A percentile compares a stretch with the other conserved stretches of the same genome.
phyloP scores from a whole-genome alignment of 768 basidiomycete species.

The Auriculariales sp. region DNA sequence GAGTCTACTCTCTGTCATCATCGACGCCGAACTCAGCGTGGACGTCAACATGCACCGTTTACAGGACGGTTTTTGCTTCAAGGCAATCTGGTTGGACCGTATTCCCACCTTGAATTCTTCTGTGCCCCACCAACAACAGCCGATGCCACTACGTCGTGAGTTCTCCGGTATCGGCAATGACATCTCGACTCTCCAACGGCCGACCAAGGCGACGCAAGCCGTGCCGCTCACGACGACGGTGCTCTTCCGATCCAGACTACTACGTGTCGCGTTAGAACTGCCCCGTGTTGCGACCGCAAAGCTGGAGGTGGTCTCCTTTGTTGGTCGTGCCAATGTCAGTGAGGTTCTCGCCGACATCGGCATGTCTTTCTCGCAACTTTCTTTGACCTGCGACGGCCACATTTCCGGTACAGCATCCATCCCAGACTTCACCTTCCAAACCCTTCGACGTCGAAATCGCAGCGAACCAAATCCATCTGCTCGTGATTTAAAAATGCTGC shows the following conservation, averaged over 20 bases:
- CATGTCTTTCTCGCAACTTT: slow-evolving; percentile 32
- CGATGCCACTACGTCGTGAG: slow-evolving; percentile 8
- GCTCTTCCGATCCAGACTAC: slow-evolving; percentile 55
- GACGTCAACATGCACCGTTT: slow-evolving; percentile 71
- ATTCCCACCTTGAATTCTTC: slow-evolving; percentile 57
- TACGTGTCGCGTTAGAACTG: slow-evolving; percentile 66
- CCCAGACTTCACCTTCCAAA: slow-evolving; percentile 62
- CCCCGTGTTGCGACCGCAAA: slow-evolving; percentile 63
- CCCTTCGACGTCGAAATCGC: slow-evolving; percentile 34
- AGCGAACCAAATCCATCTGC: slow-evolving; percentile 14
- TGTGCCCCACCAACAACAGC: slow-evolving; percentile 11
- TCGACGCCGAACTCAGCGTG: slow-evolving; percentile 78
- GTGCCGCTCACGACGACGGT: slow-evolving; percentile 38
- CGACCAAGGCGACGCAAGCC: background rate
- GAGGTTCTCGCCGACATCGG: slow-evolving; percentile 48
- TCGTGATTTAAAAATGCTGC: slow-evolving; percentile 34
- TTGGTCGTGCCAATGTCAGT: slow-evolving; percentile 53
- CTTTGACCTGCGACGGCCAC: slow-evolving; percentile 32
- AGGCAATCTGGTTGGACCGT: slow-evolving; percentile 85
- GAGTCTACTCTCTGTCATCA: slow-evolving; percentile 51
- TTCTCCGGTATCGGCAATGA: background rate
- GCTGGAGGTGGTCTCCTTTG: slow-evolving; percentile 46
- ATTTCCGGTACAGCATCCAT: slow-evolving; percentile 53
- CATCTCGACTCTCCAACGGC: background rate
- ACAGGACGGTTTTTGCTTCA: slow-evolving; percentile 88